Base-by-base conservation (phyloP, 2,329 filamentous ascomycete genomes). In the Cercospora sojina region DNA sequence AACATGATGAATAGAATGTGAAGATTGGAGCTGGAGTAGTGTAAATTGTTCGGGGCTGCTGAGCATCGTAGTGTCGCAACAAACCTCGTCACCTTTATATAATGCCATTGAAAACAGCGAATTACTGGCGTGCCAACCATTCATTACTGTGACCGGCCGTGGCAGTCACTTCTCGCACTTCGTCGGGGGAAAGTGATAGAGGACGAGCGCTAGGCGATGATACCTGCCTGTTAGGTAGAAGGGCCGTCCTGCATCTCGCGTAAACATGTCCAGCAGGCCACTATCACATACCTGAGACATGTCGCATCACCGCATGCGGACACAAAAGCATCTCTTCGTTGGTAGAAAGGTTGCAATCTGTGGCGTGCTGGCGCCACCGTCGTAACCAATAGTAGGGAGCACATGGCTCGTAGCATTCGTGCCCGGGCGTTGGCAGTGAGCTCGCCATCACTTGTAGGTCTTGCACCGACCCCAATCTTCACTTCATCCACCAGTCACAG, bases 1-100 rank as follows among this genome's bases (percentile, higher is more conserved):
- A 64, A 58, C 69, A 70, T 70, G 55, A 29, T 67, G 56, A 5
- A 57, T 41, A 18, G 16, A n/a, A 38, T 9, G 16, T 23, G 29
- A 57, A 10, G n/a, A 23, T 5, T 1, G 35, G 35, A 7, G n/a
- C 12, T 2, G 25, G 20, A 47, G n/a, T 20, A 10, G 20, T 32
- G n/a, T 20, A 10, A 18, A 20, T 31, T 13, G 49, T 35, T 12
- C 5, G 10, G 20, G 18, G 16, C 10, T 27, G 20, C 20, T 63
- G 51, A 23, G 51, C 16, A 41, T 10, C 27, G 25, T 35, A 5
- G 1, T 18, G 13, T 41, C 18, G 53, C n/a, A 35, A 55, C 16
- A 16, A 35, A 49, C 4, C 57, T 10, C n/a, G 29, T 62, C 59
- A n/a, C 47, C 23, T 53, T 53, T 53, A 53, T 53, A 53, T 25